phyloP scores from a whole-genome alignment of 371 early-diverging fungal species.

The Syncephalastrum monosporum region DNA sequence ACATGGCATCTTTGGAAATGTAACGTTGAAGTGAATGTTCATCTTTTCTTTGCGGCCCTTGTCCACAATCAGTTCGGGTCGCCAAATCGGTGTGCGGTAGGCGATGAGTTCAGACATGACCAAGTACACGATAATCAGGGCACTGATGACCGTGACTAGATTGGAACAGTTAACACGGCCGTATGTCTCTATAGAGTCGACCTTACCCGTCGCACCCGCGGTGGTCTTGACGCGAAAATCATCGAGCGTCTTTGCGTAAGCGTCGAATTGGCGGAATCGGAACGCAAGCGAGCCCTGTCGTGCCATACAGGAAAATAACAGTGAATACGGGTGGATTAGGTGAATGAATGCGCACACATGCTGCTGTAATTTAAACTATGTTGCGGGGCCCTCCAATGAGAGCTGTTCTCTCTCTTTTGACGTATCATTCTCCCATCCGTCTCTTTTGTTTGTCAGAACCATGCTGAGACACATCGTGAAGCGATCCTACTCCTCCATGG shows the following conservation, averaged over 20 bases:
- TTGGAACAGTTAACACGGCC: background rate
- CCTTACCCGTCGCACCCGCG: slow-evolving; percentile 78
- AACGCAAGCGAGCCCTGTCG: slow-evolving; percentile 40
- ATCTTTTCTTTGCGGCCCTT: slow-evolving; percentile 85
- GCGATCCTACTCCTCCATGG: slow-evolving; percentile 39
- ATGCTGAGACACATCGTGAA: slow-evolving; percentile 17
- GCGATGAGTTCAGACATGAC: slow-evolving; percentile 80
- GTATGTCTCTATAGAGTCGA: background rate
- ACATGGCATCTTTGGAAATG: slow-evolving; percentile 91
- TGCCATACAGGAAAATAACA: slow-evolving; percentile 17
- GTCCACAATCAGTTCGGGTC: slow-evolving; percentile 84
- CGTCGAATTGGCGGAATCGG: slow-evolving; percentile 76
- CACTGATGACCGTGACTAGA: slow-evolving; percentile 79
- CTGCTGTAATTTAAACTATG: background rate
- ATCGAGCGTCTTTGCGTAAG: slow-evolving; percentile 95
- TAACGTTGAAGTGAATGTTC: slow-evolving; percentile 86
- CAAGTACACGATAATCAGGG: slow-evolving; percentile 70
- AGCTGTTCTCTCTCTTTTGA: background rate
- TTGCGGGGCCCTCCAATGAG: too few relatives aligned
- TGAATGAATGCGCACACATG: background rate
- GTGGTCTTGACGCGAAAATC: slow-evolving; percentile 91
- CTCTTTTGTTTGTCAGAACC: background rate
- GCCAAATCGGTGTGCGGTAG: slow-evolving; percentile 67
- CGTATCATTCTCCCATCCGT: background rate
- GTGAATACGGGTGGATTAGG: too few relatives aligned